Base-by-base conservation (phyloP, 2,329 filamentous ascomycete species). In the Venturia aucupariae region DNA sequence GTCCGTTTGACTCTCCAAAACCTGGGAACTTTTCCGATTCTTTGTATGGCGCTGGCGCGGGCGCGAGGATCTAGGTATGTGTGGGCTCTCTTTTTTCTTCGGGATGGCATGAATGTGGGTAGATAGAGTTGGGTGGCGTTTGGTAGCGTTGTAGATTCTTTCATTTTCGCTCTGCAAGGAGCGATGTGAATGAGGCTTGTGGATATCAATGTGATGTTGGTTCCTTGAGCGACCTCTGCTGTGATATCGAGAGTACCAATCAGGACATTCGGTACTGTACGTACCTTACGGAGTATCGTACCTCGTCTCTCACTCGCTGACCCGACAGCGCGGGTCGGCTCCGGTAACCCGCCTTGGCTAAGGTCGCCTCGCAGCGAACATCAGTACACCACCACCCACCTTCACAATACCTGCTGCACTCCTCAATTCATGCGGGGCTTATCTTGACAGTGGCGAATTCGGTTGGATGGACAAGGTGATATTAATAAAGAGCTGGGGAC, bases 1-100 rank as follows among this genome's bases (percentile, higher is more conserved):
- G 11, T 10, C 38, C 8, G 17, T 27, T 19, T n/a, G 3, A 8
- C 44, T 13, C 5, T 35, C 22, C 27, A 22, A 42, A 46, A 42
- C 24, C 7, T 42, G 35, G 59, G 59, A 38, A 8, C 11, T 10
- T 11, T 11, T 24, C 22, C 35, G n/a, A 24, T 24, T 41, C 17
- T 42, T 41, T 60, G 17, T 39, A 24, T 42, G 59, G 42, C 42
- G 59, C 59, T 42, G 59, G 42, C 42, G 59, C 59, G 15, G 35
- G 51, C 51, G 51, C 42, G 59, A 35, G 57, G 35, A 61, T 46
- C 27, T 42, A 61, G 35, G 19, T 42, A n/a, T 27, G 35, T 61
- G 17, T 41, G n/a, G 22, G 30, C 4, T 39, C 35, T 27, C 19
- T 15, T 57, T 27, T 7, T 15, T 57, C 10, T 22, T 38, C 15